Conservation (phyloP, 352 stramenopile genomes). For the Globisporangium carolinianum region DNA sequence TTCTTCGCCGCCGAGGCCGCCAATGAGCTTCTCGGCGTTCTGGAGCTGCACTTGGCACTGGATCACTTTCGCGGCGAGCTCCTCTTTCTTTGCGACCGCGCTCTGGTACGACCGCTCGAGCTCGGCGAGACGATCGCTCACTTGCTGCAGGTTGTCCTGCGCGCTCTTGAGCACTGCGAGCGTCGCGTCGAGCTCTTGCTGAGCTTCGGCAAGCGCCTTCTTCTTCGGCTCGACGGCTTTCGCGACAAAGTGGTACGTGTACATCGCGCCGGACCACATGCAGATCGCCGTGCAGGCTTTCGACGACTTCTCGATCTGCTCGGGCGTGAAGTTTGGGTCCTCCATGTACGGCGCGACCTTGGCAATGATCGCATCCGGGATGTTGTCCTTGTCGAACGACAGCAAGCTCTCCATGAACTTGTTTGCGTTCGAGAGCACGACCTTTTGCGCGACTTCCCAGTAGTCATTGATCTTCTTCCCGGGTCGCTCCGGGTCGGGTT, state of each 20-base stretch:
- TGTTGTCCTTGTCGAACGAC: conserved; percentile 93
- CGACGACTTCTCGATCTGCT: conserved; percentile 89
- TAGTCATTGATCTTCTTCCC: conserved; percentile 92
- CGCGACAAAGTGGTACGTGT: conserved; percentile 83
- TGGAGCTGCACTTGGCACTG: conserved; percentile 87
- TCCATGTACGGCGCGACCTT: conserved; percentile 84
- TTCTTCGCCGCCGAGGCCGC: conserved; percentile 79
- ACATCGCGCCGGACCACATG: conserved; percentile 84
- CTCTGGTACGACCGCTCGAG: conserved; percentile 83
- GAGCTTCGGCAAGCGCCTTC: conserved; percentile 41
- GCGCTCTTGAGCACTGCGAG: conserved; percentile 38
- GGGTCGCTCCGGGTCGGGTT: conserved; percentile 78
- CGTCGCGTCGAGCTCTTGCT: conserved; percentile 52
- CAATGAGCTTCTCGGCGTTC: conserved; percentile 84
- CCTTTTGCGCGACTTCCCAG: conserved; percentile 86
- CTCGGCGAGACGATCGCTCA: conserved; percentile 78
- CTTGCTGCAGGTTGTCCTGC: conserved; percentile 69
- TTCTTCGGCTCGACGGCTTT: conserved; percentile 79
- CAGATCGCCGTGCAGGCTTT: conserved; percentile 90
- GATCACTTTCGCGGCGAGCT: conserved; percentile 83
- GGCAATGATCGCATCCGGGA: conserved; percentile 81
- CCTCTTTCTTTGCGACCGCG: conserved; percentile 87
- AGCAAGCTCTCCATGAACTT: conserved; percentile 89
- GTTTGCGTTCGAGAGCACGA: conserved; percentile 89
- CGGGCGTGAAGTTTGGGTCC: conserved; percentile 86